Conservation (phyloP, 164 flowering plant species). For the Umbellularia californica region DNA sequence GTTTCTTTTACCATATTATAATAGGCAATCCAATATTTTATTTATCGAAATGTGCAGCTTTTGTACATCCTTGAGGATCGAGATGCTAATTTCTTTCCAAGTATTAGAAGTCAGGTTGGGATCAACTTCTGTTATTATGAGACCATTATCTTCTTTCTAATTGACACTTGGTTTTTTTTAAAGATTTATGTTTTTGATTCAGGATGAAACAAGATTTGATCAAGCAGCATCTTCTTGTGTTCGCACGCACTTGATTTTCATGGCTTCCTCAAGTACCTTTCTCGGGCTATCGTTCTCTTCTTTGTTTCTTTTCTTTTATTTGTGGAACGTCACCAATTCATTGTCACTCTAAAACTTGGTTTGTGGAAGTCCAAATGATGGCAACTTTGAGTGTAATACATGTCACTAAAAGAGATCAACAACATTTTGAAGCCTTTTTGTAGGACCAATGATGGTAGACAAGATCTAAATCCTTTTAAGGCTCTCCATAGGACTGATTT, state of each 20-base stretch:
- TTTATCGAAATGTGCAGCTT: constrained; percentile 36
- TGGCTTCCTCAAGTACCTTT: too few species aligned
- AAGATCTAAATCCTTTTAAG: background rate
- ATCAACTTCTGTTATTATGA: background rate
- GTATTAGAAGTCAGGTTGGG: constrained; percentile 26
- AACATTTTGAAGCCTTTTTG: background rate
- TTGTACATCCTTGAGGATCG: constrained; percentile 30
- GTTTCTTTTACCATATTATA: background rate
- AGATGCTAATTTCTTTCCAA: constrained; percentile 9
- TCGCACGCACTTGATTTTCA: background rate
- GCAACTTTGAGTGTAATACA: too few species aligned
- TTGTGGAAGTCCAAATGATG: background rate
- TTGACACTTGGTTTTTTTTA: background rate
- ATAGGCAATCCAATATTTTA: background rate
- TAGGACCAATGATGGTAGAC: background rate
- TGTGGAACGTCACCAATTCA: background rate
- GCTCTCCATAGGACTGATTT: too few species aligned
- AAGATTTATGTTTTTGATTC: background rate
- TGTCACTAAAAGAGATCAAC: too few species aligned
- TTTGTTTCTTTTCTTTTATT: too few species aligned
- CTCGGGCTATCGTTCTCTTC: too few species aligned
- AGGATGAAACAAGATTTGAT: constrained; percentile 2
- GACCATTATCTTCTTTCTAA: constrained; percentile 4
- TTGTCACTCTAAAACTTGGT: background rate
- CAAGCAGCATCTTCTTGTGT: background rate